These are phyloP conservation scores for Suhomyces vadensis DNA, from an alignment of 805 yeast species.

Conservation along the genomic window DNA sequence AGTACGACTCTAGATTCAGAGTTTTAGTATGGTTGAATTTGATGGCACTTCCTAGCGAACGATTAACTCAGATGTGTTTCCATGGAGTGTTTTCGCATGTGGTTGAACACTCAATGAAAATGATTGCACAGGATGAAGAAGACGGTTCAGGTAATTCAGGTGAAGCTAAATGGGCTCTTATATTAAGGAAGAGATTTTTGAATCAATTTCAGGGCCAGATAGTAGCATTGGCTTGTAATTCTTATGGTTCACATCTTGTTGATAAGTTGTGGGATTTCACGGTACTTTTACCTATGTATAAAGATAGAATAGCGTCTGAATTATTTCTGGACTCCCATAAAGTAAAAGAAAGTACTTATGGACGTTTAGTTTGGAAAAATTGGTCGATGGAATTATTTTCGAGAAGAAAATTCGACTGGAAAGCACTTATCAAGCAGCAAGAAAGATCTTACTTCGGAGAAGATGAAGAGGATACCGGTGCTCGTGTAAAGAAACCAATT, in stretches of 20 bases:
- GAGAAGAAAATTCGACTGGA: constrained; percentile 84
- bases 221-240: constrained; percentile 70
- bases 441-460: constrained; percentile 33
- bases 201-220: constrained; percentile 59
- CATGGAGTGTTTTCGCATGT: constrained; percentile 93
- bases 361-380: constrained; percentile 91
- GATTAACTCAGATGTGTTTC: constrained; percentile 69
- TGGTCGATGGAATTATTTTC: constrained; percentile 84
- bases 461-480: constrained; percentile 14
- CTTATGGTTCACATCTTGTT: constrained; percentile 88
- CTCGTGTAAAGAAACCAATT: constrained; percentile 36
- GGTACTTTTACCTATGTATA: constrained; percentile 71
- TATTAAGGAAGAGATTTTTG: constrained; percentile 66
- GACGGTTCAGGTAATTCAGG: too few relatives aligned
- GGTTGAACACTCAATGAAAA: constrained; percentile 55
- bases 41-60: constrained; percentile 58
- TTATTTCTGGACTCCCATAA: constrained; percentile 57
- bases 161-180: constrained; percentile 45
- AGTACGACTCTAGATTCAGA: constrained; percentile 63
- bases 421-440: constrained; percentile 52
- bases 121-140: constrained; percentile 49
- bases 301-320: constrained; percentile 80
- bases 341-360: constrained; percentile 84
- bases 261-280: constrained; percentile 85
- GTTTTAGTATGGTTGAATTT: constrained; percentile 59